A percentile compares a stretch with the other conserved stretches of the same genome.
phyloP scores from a whole-genome alignment of 2,329 filamentous ascomycete genomes.

The Diaporthe vaccinii region DNA sequence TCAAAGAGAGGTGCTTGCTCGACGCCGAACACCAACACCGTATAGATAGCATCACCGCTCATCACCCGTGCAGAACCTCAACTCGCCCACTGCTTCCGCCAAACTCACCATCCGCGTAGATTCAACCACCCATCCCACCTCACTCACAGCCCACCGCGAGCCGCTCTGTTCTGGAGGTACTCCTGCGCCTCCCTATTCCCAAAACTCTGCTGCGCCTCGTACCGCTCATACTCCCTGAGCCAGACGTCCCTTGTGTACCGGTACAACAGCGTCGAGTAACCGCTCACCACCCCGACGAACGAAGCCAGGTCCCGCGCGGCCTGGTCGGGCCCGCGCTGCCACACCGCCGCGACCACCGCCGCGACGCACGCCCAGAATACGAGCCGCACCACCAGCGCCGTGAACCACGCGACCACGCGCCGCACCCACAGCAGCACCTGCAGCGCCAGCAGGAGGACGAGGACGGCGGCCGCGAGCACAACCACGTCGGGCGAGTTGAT shows the following conservation, averaged over 20 bases:
- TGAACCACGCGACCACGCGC: constrained; percentile 82
- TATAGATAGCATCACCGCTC: constrained; percentile 8
- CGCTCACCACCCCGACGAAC: constrained; percentile 57
- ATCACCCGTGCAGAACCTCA: not conserved
- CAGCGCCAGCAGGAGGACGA: constrained; percentile 70
- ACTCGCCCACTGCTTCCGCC: too few relatives aligned
- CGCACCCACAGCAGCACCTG: constrained; percentile 79
- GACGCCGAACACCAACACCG: not conserved
- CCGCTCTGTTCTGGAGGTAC: not conserved
- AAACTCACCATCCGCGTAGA: not conserved
- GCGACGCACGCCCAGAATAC: constrained; percentile 74
- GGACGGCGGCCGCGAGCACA: constrained; percentile 62
- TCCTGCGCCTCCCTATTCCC: constrained; percentile 30
- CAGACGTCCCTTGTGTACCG: constrained; percentile 61
- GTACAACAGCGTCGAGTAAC: constrained; percentile 60
- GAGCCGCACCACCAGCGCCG: constrained; percentile 73
- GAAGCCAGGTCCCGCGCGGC: constrained; percentile 70
- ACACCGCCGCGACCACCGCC: constrained; percentile 68
- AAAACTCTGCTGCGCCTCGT: constrained; percentile 62
- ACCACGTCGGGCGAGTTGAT: constrained; percentile 59
- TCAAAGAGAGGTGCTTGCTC: not conserved
- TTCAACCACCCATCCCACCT: not conserved
- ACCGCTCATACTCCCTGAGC: constrained; percentile 69
- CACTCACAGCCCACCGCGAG: not conserved
- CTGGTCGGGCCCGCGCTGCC: constrained; percentile 75